These are phyloP conservation scores for Protomyces inundatus DNA, from an alignment of 1,139 yeast genomes.

Conservation along the genomic window DNA sequence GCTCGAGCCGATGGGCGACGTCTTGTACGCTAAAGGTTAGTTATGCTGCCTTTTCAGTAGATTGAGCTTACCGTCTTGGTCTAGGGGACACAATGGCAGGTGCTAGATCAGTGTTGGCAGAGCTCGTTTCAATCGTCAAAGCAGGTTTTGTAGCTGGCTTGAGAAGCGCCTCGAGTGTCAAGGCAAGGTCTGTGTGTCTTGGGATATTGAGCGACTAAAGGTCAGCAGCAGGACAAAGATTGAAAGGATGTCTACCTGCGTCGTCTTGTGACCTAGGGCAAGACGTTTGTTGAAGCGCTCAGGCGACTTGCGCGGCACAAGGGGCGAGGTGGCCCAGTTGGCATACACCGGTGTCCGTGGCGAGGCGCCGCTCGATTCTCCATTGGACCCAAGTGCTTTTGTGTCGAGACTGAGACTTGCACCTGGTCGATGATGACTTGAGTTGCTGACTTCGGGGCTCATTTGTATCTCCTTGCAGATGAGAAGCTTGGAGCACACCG, in stretches of 20 bases:
- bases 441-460: too few species aligned
- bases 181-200: neutral
- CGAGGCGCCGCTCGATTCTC: neutral
- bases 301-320: slow-evolving; percentile 17
- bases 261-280: slow-evolving; percentile 16
- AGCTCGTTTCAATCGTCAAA: neutral
- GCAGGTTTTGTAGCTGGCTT: neutral
- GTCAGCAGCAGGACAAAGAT: neutral
- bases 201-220: slow-evolving; percentile 9
- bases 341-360: slow-evolving; percentile 2
- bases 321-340: slow-evolving; percentile 21
- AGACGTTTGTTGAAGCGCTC: slow-evolving; percentile 12
- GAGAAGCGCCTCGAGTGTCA: neutral
- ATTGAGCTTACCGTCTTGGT: neutral
- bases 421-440: too few species aligned
- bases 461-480: too few species aligned
- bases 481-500: too few species aligned
- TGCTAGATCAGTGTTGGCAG: neutral
- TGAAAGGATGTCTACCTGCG: neutral
- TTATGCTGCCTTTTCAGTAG: neutral
- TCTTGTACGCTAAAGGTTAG: neutral
- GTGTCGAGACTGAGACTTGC: too few species aligned
- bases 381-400: too few species aligned
- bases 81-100: neutral
- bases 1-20: neutral